These are phyloP conservation scores for Picochlorum sp. DNA, from an alignment of 139 green algal species.

Conservation along the genomic window DNA sequence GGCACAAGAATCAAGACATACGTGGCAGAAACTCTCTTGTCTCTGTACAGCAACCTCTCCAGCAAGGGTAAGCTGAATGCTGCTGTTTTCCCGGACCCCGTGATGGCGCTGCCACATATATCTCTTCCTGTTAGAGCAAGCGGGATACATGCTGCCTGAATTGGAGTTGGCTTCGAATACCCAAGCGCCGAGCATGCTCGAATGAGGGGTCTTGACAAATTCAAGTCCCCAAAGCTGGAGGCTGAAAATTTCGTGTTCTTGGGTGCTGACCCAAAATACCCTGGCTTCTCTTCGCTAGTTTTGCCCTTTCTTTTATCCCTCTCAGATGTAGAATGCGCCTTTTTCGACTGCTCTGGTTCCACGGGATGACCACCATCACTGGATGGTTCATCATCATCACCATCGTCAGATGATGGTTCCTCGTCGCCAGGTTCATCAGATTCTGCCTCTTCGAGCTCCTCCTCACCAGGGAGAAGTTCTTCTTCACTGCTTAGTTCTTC, in stretches of 20 bases:
- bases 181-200: conserved; percentile 77
- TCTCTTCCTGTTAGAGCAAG: conserved; percentile 85
- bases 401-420: conserved; percentile 18
- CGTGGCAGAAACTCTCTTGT: conserved; percentile 49
- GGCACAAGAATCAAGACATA: conserved; percentile 79
- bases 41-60: conserved; percentile 85
- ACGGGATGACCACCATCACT: conserved; percentile 10
- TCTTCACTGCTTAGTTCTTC: background rate
- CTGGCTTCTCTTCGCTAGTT: conserved; percentile 16
- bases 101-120: conserved; percentile 92
- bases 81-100: conserved; percentile 93
- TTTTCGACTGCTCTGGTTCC: conserved; percentile 13
- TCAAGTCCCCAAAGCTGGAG: conserved; percentile 68
- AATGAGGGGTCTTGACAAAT: conserved; percentile 80
- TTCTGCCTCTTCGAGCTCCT: background rate
- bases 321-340: conserved; percentile 11
- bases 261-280: conserved; percentile 52
- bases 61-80: conserved; percentile 89
- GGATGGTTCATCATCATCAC: conserved; percentile 11
- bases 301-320: background rate
- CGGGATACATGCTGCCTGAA: conserved; percentile 93
- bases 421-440: conserved; percentile 16
- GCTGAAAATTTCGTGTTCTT: conserved; percentile 58
- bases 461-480: background rate
- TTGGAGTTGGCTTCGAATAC: conserved; percentile 86